These are phyloP conservation scores for Lanzia echinophila DNA, from an alignment of 2,329 filamentous ascomycete species.

Conservation along the genomic window DNA sequence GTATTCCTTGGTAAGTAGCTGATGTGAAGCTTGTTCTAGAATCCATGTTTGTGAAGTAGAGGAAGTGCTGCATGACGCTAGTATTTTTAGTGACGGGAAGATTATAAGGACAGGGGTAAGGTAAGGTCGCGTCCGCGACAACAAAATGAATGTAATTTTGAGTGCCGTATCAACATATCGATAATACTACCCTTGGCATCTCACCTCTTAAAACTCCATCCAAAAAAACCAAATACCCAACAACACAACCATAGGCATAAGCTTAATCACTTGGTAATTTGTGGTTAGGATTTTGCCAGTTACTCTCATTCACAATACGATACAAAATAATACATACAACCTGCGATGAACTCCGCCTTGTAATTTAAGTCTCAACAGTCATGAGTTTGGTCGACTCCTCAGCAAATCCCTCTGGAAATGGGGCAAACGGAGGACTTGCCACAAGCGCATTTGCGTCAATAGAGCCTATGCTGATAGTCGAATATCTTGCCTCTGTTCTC, in stretches of 20 bases:
- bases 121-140: conserved; percentile 10
- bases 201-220: too few relatives aligned
- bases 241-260: background rate
- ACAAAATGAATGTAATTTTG: conserved; percentile 6
- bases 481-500: conserved; percentile 65
- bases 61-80: conserved; percentile 7
- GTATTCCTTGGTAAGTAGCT: too few relatives aligned
- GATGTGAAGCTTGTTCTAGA: conserved; percentile 2
- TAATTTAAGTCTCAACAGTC: conserved; percentile 17
- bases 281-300: too few relatives aligned
- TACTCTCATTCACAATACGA: conserved; percentile 3
- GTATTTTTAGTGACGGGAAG: background rate
- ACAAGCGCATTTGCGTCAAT: conserved; percentile 43
- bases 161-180: conserved; percentile 16
- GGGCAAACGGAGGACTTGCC: conserved; percentile 25
- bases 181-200: conserved; percentile 14
- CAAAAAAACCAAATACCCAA: conserved; percentile 8
- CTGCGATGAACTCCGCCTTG: conserved; percentile 21
- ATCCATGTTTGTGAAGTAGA: background rate
- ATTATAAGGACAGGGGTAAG: conserved; percentile 4
- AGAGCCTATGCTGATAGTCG: conserved; percentile 63
- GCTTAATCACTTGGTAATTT: conserved; percentile 13
- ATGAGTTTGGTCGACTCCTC: conserved; percentile 29
- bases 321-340: background rate
- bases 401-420: conserved; percentile 26